Evolutionary conservation across 495 filamentous ascomycete species (phyloP), one percentile per base, ranked within the genome.

Genomic region (Lasiosphaeris hirsuta): DNA sequence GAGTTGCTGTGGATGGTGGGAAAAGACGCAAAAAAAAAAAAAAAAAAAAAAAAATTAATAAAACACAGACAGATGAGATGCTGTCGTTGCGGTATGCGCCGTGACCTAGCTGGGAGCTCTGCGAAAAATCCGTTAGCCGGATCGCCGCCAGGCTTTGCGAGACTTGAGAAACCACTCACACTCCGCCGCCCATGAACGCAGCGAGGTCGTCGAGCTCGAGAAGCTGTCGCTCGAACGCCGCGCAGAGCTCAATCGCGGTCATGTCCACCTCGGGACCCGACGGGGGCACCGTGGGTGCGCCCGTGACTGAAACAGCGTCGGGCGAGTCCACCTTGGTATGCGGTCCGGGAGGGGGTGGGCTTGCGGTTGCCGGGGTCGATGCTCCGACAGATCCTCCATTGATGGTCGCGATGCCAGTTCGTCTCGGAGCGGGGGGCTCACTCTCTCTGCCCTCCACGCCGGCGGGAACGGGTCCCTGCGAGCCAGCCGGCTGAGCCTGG

Each of bases 131-230:
- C 15, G 51, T 63, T 15, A 63, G 52, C 56, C 54, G 44, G 11
- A 38, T 17, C 53, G 30, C 34, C 19, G n/a, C 53, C n/a, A 10
- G 53, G 34, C 19, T 13, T 18, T 15, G 46, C 17, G 33, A 35
- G 43, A 42, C 54, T 13, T 18, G 54, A 41, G 41, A 18, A 51
- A 52, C 56, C 19, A 66, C 66, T 74, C 50, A 80, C 57, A 80
- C 77, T 44, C 77, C 77, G 23, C 77, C 77, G 7, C 77, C 77
- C 77, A 80, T 79, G 37, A 80, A 80, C 7, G 77, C 77, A 33
- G 77, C 77, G 10, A 80, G 67, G 53, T 80, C 77, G 39, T 80
- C 77, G 6, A 79, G 56, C 57, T 80, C 77, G 5, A 80, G 64
- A 7, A 80, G 64, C 63, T 80, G 77, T 11, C 75, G 69, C 66